A percentile compares a stretch with the other conserved stretches of the same genome.
Conservation (phyloP, 192 early-diverging fungal genomes). For the Thoreauomyces humboldtii region DNA sequence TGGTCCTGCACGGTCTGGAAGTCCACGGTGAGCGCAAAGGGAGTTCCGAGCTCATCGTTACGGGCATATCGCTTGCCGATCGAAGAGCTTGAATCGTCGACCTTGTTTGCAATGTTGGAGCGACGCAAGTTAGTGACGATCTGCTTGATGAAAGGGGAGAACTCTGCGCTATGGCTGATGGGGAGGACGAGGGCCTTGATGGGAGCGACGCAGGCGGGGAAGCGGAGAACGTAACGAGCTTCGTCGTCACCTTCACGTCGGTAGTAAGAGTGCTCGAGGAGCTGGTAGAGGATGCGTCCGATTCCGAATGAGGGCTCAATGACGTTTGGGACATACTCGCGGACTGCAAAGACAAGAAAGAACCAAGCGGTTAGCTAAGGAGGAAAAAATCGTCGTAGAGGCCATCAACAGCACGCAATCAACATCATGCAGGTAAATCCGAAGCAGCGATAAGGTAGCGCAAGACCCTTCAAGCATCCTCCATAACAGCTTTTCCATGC, state of each 20-base stretch:
- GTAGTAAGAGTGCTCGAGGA: constrained; percentile 94
- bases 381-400: no score
- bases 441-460: no score
- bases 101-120: constrained; percentile 72
- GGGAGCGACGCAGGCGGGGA: constrained; percentile 89
- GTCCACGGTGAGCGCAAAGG: constrained; percentile 96
- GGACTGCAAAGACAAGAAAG: constrained; percentile 48
- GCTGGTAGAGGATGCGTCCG: constrained; percentile 93
- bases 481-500: no score
- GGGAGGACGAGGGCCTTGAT: constrained; percentile 93
- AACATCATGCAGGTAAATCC: no score
- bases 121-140: constrained; percentile 71
- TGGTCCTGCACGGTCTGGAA: constrained; percentile 94
- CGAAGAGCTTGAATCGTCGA: constrained; percentile 83
- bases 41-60: constrained; percentile 97
- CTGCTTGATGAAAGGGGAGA: constrained; percentile 65
- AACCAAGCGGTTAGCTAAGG: not conserved
- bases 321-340: constrained; percentile 96
- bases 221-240: constrained; percentile 83
- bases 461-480: no score
- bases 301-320: constrained; percentile 99
- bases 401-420: no score
- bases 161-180: constrained; percentile 70
- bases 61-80: constrained; percentile 96
- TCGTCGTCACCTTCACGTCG: constrained; percentile 82